Evolutionary conservation across 2,329 filamentous ascomycete genomes (phyloP).

Genomic region (Aspergillus felis): DNA sequence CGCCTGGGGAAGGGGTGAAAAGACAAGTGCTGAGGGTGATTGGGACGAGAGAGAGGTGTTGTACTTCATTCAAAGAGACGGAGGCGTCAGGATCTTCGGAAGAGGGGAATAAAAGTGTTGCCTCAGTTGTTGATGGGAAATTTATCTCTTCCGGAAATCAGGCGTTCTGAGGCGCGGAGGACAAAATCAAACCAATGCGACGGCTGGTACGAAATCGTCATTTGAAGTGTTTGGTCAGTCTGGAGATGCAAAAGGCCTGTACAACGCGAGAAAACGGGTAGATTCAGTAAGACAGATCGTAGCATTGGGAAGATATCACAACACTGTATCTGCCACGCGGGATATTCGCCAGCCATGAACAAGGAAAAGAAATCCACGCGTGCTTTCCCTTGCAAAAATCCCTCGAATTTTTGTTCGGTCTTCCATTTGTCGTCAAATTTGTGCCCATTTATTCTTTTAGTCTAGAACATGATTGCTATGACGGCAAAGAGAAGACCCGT

Average conservation of each 20-base stretch:
- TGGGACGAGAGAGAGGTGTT: constrained; percentile 65
- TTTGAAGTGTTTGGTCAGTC: not conserved
- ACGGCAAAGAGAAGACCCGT: constrained; percentile 28
- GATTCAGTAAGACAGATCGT: constrained; percentile 30
- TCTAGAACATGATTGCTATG: constrained; percentile 26
- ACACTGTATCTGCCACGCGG: constrained; percentile 35
- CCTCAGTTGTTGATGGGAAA: constrained; percentile 1
- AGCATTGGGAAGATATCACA: constrained; percentile 26
- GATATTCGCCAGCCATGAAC: constrained; percentile 38
- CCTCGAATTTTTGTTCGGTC: constrained; percentile 26
- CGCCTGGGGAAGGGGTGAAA: constrained; percentile 32
- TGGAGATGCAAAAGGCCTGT: constrained; percentile 1
- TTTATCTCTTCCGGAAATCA: not conserved
- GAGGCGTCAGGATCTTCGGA: constrained; percentile 77
- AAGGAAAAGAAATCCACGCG: constrained; percentile 38
- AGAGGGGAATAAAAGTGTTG: constrained; percentile 58
- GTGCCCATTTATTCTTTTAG: constrained; percentile 17
- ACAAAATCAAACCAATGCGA: not conserved
- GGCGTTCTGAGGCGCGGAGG: not conserved
- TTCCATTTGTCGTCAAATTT: constrained; percentile 21
- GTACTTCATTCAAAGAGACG: constrained; percentile 77
- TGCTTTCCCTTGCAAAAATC: constrained; percentile 29
- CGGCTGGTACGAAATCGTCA: not conserved
- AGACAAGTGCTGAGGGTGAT: constrained; percentile 21
- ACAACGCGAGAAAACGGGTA: constrained; percentile 5